Evolutionary conservation across 768 basidiomycete genomes (phyloP).

Genomic region (Mycena epipterygia): DNA sequence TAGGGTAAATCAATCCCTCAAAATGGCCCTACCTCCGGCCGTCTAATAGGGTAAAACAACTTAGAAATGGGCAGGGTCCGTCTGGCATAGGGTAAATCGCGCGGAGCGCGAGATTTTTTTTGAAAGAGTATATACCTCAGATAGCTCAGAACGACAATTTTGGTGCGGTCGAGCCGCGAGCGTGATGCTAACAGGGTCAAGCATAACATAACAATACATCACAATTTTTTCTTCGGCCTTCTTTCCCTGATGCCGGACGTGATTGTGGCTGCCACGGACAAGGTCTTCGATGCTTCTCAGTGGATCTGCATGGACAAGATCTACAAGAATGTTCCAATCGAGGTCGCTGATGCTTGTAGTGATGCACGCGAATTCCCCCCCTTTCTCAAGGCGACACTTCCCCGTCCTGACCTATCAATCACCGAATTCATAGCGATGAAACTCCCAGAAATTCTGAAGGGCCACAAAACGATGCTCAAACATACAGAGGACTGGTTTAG

Average conservation of each 20-base stretch:
- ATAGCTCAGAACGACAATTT: neutral
- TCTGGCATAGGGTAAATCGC: neutral
- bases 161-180: neutral
- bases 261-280: neutral
- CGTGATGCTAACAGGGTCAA: neutral
- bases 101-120: constrained; percentile 3
- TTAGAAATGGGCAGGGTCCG: no score
- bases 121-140: neutral
- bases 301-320: neutral
- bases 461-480: neutral
- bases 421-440: neutral
- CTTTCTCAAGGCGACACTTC: neutral
- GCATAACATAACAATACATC: neutral
- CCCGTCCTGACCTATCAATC: neutral
- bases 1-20: no score
- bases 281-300: neutral
- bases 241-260: neutral
- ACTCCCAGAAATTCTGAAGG: neutral
- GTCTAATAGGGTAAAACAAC: no score
- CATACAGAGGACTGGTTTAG: neutral
- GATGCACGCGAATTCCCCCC: neutral
- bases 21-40: no score
- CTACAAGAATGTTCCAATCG: neutral
- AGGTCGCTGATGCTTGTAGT: neutral
- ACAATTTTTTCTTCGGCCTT: neutral